A percentile compares a stretch with the other conserved stretches of the same genome.
Evolutionary conservation across 2,329 filamentous ascomycete genomes (phyloP).

Genomic region (Pezicula radicicola): DNA sequence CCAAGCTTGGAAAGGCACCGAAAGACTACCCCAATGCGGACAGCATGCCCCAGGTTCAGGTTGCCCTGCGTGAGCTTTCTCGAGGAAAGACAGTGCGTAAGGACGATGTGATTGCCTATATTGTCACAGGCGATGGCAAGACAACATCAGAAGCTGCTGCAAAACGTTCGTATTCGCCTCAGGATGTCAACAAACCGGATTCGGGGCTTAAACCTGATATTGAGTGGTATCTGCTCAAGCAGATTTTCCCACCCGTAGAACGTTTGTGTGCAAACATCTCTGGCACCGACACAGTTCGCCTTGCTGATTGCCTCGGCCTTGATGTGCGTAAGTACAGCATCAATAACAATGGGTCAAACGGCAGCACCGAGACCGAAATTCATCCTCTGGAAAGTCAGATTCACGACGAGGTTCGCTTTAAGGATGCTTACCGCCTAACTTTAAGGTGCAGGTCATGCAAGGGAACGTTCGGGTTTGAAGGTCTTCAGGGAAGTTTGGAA

Average conservation of each 20-base stretch:
- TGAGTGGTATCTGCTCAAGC: conserved; percentile 98
- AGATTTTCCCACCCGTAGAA: conserved; percentile 96
- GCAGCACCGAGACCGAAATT: conserved; percentile 65
- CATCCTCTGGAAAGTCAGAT: conserved; percentile 93
- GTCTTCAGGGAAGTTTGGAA: conserved; percentile 57
- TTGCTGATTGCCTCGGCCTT: conserved; percentile 91
- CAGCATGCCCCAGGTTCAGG: conserved; percentile 95
- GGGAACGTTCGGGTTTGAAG: conserved; percentile 69
- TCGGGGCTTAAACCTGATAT: conserved; percentile 79
- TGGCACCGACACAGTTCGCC: conserved; percentile 83
- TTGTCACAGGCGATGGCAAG: conserved; percentile 76
- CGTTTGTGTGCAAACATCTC: conserved; percentile 94
- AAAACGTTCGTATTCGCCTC: conserved; percentile 84
- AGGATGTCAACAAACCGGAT: conserved; percentile 78
- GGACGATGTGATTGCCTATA: conserved; percentile 94
- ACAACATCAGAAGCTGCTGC: conserved; percentile 65
- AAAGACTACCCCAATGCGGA: conserved; percentile 92
- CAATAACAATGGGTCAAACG: conserved; percentile 51
- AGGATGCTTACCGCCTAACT: conserved; percentile 70
- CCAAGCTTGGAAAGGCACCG: conserved; percentile 91
- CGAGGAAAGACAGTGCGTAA: conserved; percentile 85
- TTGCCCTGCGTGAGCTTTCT: conserved; percentile 83
- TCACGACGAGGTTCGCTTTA: conserved; percentile 85
- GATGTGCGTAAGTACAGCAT: conserved; percentile 85
- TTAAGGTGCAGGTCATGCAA: conserved; percentile 84